Percentiles rank a stretch among this genome's conserved stretches.
phyloP scores from a whole-genome alignment of 164 flowering plant species.

The Aristolochia californica region DNA sequence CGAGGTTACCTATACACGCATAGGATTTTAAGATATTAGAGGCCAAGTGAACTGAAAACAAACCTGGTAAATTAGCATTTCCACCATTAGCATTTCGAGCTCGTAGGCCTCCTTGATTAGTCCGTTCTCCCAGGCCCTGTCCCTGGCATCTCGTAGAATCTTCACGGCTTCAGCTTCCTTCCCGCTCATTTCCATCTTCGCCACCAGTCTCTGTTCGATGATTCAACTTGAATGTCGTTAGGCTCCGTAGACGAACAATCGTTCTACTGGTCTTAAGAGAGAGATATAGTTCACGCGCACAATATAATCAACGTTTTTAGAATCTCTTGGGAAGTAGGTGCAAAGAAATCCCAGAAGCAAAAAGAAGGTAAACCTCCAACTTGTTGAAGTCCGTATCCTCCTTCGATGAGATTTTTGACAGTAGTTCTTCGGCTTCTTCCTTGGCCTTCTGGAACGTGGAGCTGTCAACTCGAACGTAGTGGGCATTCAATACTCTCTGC shows the following conservation, averaged over 20 bases:
- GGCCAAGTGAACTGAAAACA: too few species aligned
- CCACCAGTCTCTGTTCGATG: constrained; percentile 8
- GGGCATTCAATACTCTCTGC: constrained; percentile 21
- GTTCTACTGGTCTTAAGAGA: too few species aligned
- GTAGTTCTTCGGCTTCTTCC: constrained; percentile 2
- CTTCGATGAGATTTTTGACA: constrained; percentile 1
- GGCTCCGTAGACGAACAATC: too few species aligned
- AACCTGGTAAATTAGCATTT: constrained; percentile 31
- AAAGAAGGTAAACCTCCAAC: too few species aligned
- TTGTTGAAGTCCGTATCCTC: constrained; percentile 9
- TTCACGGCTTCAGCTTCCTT: constrained; percentile 16
- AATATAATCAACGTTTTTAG: too few species aligned
- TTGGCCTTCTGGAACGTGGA: neutral
- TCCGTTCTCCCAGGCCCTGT: constrained; percentile 4
- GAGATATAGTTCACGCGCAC: too few species aligned
- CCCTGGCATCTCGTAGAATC: constrained; percentile 7
- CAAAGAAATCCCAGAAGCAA: too few species aligned
- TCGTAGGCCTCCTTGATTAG: constrained; percentile 25
- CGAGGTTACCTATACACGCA: too few species aligned
- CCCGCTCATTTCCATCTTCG: constrained; percentile 30
- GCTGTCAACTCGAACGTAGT: constrained; percentile 4
- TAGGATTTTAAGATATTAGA: too few species aligned
- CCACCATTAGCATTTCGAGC: constrained; percentile 28
- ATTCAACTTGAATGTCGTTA: constrained; percentile 3
- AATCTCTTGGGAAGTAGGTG: too few species aligned